phyloP scores from a whole-genome alignment of 202 grass and related monocot genomes.

The Miscanthus sacchariflorus region DNA sequence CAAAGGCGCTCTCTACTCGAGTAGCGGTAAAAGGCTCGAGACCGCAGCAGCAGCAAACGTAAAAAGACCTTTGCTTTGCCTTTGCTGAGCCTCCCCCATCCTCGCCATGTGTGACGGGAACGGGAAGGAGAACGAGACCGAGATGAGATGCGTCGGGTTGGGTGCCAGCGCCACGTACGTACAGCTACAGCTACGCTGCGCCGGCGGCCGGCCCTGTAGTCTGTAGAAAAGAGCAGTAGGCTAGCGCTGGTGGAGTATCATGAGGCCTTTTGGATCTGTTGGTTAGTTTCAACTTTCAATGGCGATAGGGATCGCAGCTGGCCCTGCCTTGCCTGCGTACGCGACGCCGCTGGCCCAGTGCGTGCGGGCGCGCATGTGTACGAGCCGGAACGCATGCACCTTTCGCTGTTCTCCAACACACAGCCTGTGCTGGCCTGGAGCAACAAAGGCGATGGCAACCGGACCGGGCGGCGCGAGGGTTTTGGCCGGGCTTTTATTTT shows the following conservation, averaged over 20 bases:
- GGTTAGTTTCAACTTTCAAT: neutral
- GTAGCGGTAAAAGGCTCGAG: slow-evolving; percentile 25
- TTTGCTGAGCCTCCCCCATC: neutral
- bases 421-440: neutral
- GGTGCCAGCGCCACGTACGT: too few relatives aligned
- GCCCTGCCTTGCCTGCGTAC: too few relatives aligned
- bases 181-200: neutral
- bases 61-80: slow-evolving; percentile 37
- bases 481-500: neutral
- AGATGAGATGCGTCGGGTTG: neutral
- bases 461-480: slow-evolving; percentile 21
- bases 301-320: slow-evolving; percentile 14
- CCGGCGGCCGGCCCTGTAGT: too few relatives aligned
- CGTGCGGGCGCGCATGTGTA: neutral
- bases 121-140: neutral
- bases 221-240: neutral
- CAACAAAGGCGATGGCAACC: slow-evolving; percentile 46
- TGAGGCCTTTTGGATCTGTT: slow-evolving; percentile 34
- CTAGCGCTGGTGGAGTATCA: neutral
- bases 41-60: neutral
- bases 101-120: slow-evolving; percentile 19
- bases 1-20: slow-evolving; percentile 46
- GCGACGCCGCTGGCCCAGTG: neutral
- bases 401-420: slow-evolving; percentile 26
- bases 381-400: slow-evolving; percentile 2